Evolutionary conservation across 768 basidiomycete species (phyloP), one percentile per base, ranked within the genome.

Genomic region (Trametes meyenii): DNA sequence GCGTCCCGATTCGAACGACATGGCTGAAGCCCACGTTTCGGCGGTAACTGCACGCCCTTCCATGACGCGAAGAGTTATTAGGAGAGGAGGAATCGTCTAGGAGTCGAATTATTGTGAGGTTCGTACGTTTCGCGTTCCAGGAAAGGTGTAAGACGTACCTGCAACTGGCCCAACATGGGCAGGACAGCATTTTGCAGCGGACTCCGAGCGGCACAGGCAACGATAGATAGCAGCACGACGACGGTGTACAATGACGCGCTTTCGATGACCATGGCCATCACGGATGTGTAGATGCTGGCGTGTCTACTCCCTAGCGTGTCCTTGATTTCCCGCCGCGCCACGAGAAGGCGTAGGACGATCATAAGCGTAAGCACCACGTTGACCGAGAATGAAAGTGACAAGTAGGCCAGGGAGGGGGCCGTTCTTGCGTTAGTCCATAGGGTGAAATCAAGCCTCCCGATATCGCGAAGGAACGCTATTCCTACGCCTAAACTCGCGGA

Each of bases 131-230:
- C 36, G 16, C 4, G 21, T 42, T 0, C 1, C 4, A 17, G 49
- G 16, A n/a, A 36, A 26, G 12, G 16, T 21, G 8, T 5, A 23
- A 10, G 13, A 48, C 67, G 5, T 26, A 68, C 69, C 68, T 69
- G 70, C 16, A 70, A 26, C 50, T 72, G 71, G 1, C 71, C 67
- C 19, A 72, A 55, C 51, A 67, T 57, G 0, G 71, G 71, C 8
- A 70, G 61, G 2, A 70, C 48, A 2, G 66, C 68, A 38, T 65
- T 66, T 45, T 69, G 67, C 46, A 69, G 17, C 1, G 68, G 65
- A 42, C 58, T 69, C 26, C 50, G 56, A 7, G 63, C 17, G 0
- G 63, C 68, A 40, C 60, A 62, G 10, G 63, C 66, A 19, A 72
- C 56, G 39, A 72, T 63, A 14, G 58, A 42, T 3, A 67, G 29